Conservation (phyloP, 139 green algal species). For the Chlorella sp. region DNA sequence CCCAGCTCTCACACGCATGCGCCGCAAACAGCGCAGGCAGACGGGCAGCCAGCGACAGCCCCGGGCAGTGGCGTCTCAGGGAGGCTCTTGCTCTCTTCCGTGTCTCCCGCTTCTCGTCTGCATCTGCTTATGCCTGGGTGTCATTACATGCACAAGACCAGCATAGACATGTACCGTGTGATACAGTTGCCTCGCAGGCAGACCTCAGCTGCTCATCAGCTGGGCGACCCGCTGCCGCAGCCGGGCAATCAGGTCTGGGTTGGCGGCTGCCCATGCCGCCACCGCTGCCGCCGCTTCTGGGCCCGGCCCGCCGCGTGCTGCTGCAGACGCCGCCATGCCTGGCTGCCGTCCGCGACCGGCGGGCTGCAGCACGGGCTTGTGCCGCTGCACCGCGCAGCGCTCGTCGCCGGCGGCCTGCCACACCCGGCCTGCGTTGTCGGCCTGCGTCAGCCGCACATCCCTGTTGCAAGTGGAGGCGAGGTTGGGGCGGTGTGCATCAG, state of each 20-base stretch:
- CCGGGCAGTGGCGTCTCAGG: too few relatives aligned
- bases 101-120: too few relatives aligned
- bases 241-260: background rate
- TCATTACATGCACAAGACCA: too few relatives aligned
- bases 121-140: too few relatives aligned
- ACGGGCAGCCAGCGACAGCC: too few relatives aligned
- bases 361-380: background rate
- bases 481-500: too few relatives aligned
- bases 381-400: background rate
- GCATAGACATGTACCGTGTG: too few relatives aligned
- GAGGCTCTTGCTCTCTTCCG: too few relatives aligned
- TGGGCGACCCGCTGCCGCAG: constrained; percentile 1
- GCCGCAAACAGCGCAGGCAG: too few relatives aligned
- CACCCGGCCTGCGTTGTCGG: background rate
- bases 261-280: constrained; percentile 8
- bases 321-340: background rate
- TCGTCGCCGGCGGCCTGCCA: constrained; percentile 12
- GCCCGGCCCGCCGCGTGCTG: background rate
- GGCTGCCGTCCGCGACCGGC: background rate
- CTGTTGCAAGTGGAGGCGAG: background rate
- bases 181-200: too few relatives aligned
- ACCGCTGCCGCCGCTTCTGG: background rate
- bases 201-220: background rate
- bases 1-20: too few relatives aligned
- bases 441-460: background rate